Evolutionary conservation across 73 alveolate genomes (phyloP), one percentile per base, ranked within the genome.

Genomic region (Stentor coeruleus): DNA sequence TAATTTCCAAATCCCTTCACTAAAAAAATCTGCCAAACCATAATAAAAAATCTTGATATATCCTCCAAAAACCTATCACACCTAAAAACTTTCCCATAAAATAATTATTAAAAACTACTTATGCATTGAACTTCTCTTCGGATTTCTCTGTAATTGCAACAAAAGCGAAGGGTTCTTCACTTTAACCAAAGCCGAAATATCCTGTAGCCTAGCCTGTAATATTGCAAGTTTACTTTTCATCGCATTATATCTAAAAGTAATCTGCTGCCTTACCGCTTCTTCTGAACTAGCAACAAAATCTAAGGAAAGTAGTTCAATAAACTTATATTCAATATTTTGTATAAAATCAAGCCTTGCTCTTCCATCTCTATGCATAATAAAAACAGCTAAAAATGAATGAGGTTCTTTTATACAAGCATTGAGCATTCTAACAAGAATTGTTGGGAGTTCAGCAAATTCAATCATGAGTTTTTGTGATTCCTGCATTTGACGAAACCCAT

Each of bases 231-330:
- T 91, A 26, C 96, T 86, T 81, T 87, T 85, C n/a, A n/a, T n/a
- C n/a, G n/a, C n/a, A n/a, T n/a, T n/a, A n/a, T n/a, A n/a, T 80
- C 99, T 85, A 91, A 83, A 95, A 4, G 96, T 84, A 84, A 95
- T 95, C 74, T 88, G 87, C 76, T 95, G 94, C 75, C 97, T 73
- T 15, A 95, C 93, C 31, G 85, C n/a, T n/a, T 95, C 98, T 76
- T 95, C 99, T 1, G 96, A 81, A 3, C 93, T 74, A 0, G 95
- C 94, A 37, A 42, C 85, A 84, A 92, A 93, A 77, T 91, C 92
- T 11, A 87, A 85, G 3, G 90, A 73, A 39, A 95, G 91, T 35
- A 93, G 87, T 84, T 95, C 99, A 14, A 95, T 90, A 86, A 90
- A 92, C 86, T 95, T 95, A 88, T 93, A 95, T 86, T 94, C 98